A percentile compares a stretch with the other conserved stretches of the same genome.
These are phyloP conservation scores for Prunus campanulata DNA, from an alignment of 306 rosid species.

Conservation along the genomic window DNA sequence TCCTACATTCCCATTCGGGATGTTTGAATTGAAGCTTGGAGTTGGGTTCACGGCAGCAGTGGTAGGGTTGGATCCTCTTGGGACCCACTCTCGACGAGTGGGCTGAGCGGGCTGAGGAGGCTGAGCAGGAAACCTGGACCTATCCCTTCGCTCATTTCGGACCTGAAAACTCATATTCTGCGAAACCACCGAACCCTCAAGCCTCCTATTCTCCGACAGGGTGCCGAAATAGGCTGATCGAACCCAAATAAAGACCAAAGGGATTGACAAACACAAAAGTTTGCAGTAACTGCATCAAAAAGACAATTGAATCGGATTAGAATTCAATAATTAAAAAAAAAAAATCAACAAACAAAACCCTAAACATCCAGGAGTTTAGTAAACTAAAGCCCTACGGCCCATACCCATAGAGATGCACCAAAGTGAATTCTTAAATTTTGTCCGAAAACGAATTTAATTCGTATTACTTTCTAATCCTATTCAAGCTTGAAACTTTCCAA, in stretches of 20 bases:
- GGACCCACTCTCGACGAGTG: conserved; percentile 59
- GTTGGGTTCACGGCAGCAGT: conserved; percentile 8
- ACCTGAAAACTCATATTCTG: conserved; percentile 53
- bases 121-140: conserved; percentile 47
- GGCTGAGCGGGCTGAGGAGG: conserved; percentile 38
- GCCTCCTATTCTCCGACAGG: conserved; percentile 13
- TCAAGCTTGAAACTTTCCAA: background rate
- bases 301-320: background rate
- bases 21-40: conserved; percentile 5
- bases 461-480: background rate
- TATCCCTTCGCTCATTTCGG: conserved; percentile 50
- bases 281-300: background rate
- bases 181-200: conserved; percentile 2
- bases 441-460: background rate
- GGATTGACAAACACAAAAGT: background rate
- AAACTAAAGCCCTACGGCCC: background rate
- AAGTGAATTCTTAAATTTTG: background rate
- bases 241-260: conserved; percentile 2
- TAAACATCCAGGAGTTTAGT: background rate
- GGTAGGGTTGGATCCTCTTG: conserved; percentile 32
- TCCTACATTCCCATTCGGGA: background rate
- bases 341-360: background rate
- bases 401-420: too few species aligned
- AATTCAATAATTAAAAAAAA: background rate
- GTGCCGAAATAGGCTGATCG: conserved; percentile 14